Conservation (phyloP, 2,329 filamentous ascomycete species). For the Talaromyces sp. region DNA sequence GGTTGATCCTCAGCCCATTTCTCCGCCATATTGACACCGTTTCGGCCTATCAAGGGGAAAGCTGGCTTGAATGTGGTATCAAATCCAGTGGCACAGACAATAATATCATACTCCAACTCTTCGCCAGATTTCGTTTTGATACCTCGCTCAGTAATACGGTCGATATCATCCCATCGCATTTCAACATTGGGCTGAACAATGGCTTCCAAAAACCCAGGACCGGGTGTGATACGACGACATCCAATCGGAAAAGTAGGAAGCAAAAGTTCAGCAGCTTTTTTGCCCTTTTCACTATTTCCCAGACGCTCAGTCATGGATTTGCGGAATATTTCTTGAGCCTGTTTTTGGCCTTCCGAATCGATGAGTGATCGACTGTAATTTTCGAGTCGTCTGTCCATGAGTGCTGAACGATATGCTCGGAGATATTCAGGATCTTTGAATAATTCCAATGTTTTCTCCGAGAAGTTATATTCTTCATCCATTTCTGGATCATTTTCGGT, state of each 20-base stretch:
- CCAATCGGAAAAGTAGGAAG: conserved; percentile 12
- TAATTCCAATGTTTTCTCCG: conserved; percentile 3
- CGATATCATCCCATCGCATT: not conserved
- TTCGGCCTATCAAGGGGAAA: not conserved
- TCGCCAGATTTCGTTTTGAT: not conserved
- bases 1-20: not conserved
- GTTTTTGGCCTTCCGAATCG: not conserved
- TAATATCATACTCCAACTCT: not conserved
- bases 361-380: not conserved
- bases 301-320: conserved; percentile 10
- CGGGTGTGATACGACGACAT: conserved; percentile 8
- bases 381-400: conserved; percentile 11
- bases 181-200: not conserved
- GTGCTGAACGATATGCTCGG: conserved; percentile 5
- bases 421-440: conserved; percentile 9
- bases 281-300: conserved; percentile 7
- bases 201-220: not conserved
- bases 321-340: conserved; percentile 9
- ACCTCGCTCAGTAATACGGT: not conserved
- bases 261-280: not conserved
- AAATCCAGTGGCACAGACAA: conserved; percentile 8
- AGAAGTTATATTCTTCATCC: conserved; percentile 14
- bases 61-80: not conserved
- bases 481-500: conserved; percentile 14
- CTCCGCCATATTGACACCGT: not conserved